Conservation (phyloP, 2,329 filamentous ascomycete species). For the Fonsecaea pedrosoi region DNA sequence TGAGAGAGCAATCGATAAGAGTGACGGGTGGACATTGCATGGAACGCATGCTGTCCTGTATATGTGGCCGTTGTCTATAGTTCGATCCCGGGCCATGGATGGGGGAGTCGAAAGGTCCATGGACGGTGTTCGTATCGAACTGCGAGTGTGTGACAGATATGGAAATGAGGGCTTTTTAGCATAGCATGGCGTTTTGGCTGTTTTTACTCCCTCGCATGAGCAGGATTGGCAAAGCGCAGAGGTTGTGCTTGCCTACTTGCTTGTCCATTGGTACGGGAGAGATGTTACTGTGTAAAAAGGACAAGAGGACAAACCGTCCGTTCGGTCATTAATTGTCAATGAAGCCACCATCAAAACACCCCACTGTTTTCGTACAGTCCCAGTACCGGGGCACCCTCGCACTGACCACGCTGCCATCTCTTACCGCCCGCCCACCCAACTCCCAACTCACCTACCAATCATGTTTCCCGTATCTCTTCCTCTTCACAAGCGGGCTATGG, state of each 20-base stretch:
- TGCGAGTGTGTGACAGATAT: constrained; percentile 2
- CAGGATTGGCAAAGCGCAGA: not conserved
- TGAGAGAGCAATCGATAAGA: not conserved
- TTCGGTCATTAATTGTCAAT: not conserved
- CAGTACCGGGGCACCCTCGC: constrained; percentile 41
- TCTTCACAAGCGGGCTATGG: too few relatives aligned
- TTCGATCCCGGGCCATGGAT: not conserved
- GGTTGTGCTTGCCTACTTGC: constrained; percentile 14
- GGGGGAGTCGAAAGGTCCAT: not conserved
- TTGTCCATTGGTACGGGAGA: not conserved
- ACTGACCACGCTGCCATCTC: too few relatives aligned
- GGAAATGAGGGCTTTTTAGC: constrained; percentile 21
- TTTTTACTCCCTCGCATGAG: not conserved
- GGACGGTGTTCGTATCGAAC: not conserved
- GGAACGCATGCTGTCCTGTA: constrained; percentile 9
- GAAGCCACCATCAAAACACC: not conserved
- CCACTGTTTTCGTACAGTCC: constrained; percentile 34
- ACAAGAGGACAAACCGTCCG: not conserved
- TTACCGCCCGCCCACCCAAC: too few relatives aligned
- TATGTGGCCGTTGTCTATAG: constrained; percentile 9
- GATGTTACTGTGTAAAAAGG: not conserved
- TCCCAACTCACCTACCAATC: too few relatives aligned
- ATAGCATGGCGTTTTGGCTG: constrained; percentile 37
- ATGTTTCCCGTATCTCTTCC: too few relatives aligned
- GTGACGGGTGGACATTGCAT: not conserved